Evolutionary conservation across 2,329 filamentous ascomycete species (phyloP), one percentile per base, ranked within the genome.

Genomic region (Colletotrichum sp.): DNA sequence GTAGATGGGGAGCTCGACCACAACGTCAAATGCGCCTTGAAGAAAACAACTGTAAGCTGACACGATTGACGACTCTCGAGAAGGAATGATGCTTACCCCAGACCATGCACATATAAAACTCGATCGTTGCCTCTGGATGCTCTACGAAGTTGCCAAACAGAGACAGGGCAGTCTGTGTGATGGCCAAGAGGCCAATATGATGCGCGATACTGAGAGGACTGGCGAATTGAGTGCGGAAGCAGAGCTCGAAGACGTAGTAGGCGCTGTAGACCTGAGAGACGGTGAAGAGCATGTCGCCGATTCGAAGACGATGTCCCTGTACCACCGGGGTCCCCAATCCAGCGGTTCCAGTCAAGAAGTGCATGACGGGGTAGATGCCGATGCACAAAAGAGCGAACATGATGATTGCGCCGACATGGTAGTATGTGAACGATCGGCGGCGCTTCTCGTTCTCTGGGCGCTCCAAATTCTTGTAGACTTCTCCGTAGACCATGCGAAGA

Each of bases 161-260:
- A 18, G 72, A 69, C 6, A 77, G 44, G 2, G 78, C 72, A 2
- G 72, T 77, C 57, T 79, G 78, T 6, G 75, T 71, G 26, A 78
- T 72, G 59, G 76, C 66, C 34, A 78, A 26, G 2, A 78, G 73
- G 2, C 77, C 77, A 21, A 78, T 72, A 6, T 78, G 77, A 21
- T 78, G 77, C 5, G 78, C 78, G 15, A 79, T 72, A 24, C 69
- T 75, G 6, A 79, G 70, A 5, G 71, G 52, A n/a, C 77, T 78
- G 18, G 77, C 76, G 30, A 77, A 79, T 12, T 68, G 62, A 15
- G 75, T 71, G 60, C 78, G 77, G 26, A 68, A 79, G 26, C 68
- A 75, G 6, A 79, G 68, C 55, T 79, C 78, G 59, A 79, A 79
- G 13, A 78, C 69, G 49, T 79, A 79, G 64, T 79, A 79, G 8